Base-by-base conservation (phyloP, 371 early-diverging fungal species). In the Basidiobolus meristosporus region DNA sequence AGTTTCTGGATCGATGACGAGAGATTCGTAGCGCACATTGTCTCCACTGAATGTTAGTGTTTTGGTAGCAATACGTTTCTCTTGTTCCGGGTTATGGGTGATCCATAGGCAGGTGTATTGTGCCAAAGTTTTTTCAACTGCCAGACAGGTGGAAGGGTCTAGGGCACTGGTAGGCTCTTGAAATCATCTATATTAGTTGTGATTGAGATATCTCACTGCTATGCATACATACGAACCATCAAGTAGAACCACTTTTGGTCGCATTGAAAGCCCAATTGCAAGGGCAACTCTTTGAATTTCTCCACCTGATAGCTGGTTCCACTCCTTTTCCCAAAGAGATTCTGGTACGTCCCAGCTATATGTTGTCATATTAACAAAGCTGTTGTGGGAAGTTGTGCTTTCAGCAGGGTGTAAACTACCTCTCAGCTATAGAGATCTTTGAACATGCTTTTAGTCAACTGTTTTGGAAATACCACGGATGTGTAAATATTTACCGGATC, bases 151-250 rank as follows among this genome's bases (percentile, higher is more conserved):
- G 42, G 58, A 68, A 14, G 80, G 78, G 51, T 90, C 91, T 35
- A 90, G 44, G 4, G 87, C 88, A 2, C 78, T 77, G 0, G 89
- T 88, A 0, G 90, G 90, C 51, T 88, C 87, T 77, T 44, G 32
- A 11, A 39, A n/a, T 26, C 3, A n/a, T 11, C 9, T 28, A n/a
- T 30, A n/a, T 29, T 30, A 14, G 12, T 28, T 26, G 15, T 20
- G 17, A 34, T n/a, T 11, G 2, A 31, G 5, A 36, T 26, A 26
- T 33, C 15, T n/a, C n/a, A n/a, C n/a, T 31, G 1, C 17, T 16
- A 17, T 32, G 7, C 3, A 21, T 14, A 7, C 21, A 26, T 22
- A 17, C 44, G 40, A 65, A 77, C 82, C 83, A 55, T 90, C 90
- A 1, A 90, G 61, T 16, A 90, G 55, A 42, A 90, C 51, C 7